Evolutionary conservation across 2,329 filamentous ascomycete species (phyloP).

Genomic region (Fonsecaea pedrosoi): DNA sequence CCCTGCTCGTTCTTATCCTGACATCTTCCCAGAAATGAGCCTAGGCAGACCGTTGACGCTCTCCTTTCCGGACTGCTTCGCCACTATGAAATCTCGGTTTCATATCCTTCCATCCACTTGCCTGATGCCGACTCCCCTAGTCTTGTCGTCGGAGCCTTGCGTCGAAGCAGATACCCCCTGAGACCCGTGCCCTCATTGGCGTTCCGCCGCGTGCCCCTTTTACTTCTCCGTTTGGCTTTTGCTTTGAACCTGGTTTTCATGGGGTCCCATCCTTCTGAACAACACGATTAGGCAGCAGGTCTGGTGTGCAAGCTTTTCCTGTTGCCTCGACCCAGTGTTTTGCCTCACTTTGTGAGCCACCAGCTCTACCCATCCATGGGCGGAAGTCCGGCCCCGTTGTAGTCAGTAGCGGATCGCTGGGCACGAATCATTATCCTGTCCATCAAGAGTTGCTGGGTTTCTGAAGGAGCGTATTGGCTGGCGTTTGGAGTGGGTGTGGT

Average conservation of each 20-base stretch:
- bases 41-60: slow-evolving; percentile 17
- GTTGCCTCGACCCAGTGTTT: slow-evolving; percentile 16
- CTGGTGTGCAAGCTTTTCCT: slow-evolving; percentile 7
- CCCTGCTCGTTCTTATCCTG: slow-evolving; percentile 28
- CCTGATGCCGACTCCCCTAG: slow-evolving; percentile 1
- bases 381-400: slow-evolving; percentile 11
- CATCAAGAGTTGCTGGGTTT: slow-evolving; percentile 1
- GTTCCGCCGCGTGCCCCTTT: slow-evolving; percentile 14
- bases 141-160: slow-evolving; percentile 32
- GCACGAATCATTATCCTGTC: slow-evolving; percentile 2
- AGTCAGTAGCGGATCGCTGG: slow-evolving; percentile 9
- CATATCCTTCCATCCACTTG: slow-evolving; percentile 21
- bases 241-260: not conserved
- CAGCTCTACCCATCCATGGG: slow-evolving; percentile 7
- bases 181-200: slow-evolving; percentile 5
- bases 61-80: slow-evolving; percentile 12
- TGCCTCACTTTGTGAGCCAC: slow-evolving; percentile 24
- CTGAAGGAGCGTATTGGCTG: not conserved
- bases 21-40: slow-evolving; percentile 20
- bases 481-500: slow-evolving; percentile 1
- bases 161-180: slow-evolving; percentile 12
- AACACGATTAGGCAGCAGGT: not conserved
- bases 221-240: slow-evolving; percentile 6
- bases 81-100: slow-evolving; percentile 34
- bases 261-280: not conserved